phyloP scores from a whole-genome alignment of 495 filamentous ascomycete species.

The Corynascus novoguineensis region DNA sequence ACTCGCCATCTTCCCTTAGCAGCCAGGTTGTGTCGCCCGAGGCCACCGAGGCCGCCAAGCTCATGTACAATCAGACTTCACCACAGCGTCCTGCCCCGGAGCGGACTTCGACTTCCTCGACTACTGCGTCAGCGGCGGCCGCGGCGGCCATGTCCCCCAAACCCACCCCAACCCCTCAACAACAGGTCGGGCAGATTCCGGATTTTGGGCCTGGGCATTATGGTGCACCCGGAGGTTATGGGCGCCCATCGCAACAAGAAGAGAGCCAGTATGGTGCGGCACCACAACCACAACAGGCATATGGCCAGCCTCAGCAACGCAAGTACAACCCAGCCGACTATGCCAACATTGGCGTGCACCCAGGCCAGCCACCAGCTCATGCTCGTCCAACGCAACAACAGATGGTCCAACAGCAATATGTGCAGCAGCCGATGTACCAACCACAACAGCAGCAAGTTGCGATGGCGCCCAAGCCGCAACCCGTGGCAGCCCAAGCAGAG shows the following conservation, averaged over 20 bases:
- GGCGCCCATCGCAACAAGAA: slow-evolving; percentile 28
- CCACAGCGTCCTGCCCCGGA: slow-evolving; percentile 41
- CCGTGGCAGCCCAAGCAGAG: slow-evolving; percentile 30
- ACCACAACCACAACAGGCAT: slow-evolving; percentile 45
- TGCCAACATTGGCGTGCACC: slow-evolving; percentile 52
- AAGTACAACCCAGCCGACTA: slow-evolving; percentile 72
- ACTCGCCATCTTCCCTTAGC: slow-evolving; percentile 29
- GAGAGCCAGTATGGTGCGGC: slow-evolving; percentile 46
- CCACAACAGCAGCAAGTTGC: slow-evolving; percentile 25
- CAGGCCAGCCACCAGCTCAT: slow-evolving; percentile 38
- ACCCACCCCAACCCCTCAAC: slow-evolving; percentile 25
- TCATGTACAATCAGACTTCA: slow-evolving; percentile 49
- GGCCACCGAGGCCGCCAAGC: slow-evolving; percentile 47
- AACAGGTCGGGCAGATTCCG: slow-evolving; percentile 25
- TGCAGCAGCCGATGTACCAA: slow-evolving; percentile 30
- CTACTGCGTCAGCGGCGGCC: slow-evolving; percentile 43
- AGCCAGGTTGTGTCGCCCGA: slow-evolving; percentile 39
- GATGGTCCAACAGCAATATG: slow-evolving; percentile 19
- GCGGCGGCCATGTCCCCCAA: slow-evolving; percentile 41
- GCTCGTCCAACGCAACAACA: slow-evolving; percentile 28
- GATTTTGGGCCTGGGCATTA: slow-evolving; percentile 38
- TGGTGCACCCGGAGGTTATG: slow-evolving; percentile 39
- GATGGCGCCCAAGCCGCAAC: slow-evolving; percentile 36
- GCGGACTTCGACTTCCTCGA: slow-evolving; percentile 35
- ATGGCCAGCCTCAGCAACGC: slow-evolving; percentile 46